These are phyloP conservation scores for Circinella umbellata DNA, from an alignment of 371 early-diverging fungal species.

Conservation along the genomic window DNA sequence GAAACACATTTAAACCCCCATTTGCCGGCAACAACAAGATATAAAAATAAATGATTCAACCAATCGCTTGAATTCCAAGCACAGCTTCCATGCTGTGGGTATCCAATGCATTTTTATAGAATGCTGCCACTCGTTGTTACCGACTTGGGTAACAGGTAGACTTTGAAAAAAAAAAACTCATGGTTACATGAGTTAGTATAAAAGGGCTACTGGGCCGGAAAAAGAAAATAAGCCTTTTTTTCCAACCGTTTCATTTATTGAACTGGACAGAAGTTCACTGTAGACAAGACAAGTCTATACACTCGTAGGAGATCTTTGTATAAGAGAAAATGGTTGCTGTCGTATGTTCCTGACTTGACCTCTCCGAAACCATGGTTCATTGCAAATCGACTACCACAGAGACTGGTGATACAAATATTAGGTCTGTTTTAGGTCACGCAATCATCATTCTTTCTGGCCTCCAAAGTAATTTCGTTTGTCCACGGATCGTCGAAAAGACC, in stretches of 20 bases:
- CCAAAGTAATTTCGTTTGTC: not conserved
- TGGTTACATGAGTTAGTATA: too few relatives aligned
- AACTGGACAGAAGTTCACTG: too few relatives aligned
- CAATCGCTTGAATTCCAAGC: conserved; percentile 18
- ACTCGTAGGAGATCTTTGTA: conserved; percentile 27
- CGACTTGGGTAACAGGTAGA: too few relatives aligned
- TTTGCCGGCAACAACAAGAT: too few relatives aligned
- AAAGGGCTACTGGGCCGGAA: too few relatives aligned
- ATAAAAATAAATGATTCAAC: too few relatives aligned
- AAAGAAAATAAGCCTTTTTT: too few relatives aligned
- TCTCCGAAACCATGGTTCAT: conserved; percentile 32
- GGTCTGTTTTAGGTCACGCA: conserved; percentile 1
- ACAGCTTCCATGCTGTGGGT: conserved; percentile 26
- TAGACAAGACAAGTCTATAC: not conserved
- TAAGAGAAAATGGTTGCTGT: conserved; percentile 26
- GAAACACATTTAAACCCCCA: too few relatives aligned
- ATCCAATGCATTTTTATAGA: conserved; percentile 33
- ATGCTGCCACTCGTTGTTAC: conserved; percentile 20
- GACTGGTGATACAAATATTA: not conserved
- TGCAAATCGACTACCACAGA: not conserved
- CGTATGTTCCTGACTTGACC: conserved; percentile 18
- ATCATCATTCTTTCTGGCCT: conserved; percentile 1
- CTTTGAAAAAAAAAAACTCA: too few relatives aligned
- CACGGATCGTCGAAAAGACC: too few relatives aligned
- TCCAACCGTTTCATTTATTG: too few relatives aligned